Base-by-base conservation (phyloP, 345 rosid species). In the Brassica carinata region DNA sequence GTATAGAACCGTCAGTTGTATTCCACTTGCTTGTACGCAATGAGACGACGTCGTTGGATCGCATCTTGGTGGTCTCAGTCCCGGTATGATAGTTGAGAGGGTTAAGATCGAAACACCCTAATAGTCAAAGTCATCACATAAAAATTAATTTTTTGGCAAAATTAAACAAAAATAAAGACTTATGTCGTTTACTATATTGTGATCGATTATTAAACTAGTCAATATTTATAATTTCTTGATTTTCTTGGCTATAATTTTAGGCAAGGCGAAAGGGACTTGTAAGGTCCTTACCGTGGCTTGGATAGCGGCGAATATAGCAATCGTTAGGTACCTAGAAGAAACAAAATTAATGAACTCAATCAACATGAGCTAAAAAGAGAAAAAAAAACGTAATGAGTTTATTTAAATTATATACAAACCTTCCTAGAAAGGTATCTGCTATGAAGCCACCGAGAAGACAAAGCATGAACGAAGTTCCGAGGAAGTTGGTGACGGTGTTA, bases 391-490 rank as follows among this genome's bases (percentile, higher is more conserved):
- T 15, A 66, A 34, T 64, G 65, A 51, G 1, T 33, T 43, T 75
- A 2, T 13, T 31, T 30, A 65, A 31, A 48, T 31, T 9, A 31
- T 48, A 51, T 0, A 57, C 81, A 66, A 33, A 92, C 97, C 99
- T 89, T 82, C 99, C 99, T 5, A 96, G 98, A 77, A 89, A 96
- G 40, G 99, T 89, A 74, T 96, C 99, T 0, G 98, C 99, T 2
- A 96, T 59, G 71, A 96, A 96, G 57, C 99, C 99, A 68, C 99
- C 98, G 10, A 93, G 88, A 69, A 96, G 87, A 77, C 98, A 91
- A 33, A 96, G 89, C 98, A 96, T 90, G 88, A 96, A 96, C 53
- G 99, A 90, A 59, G 97, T 93, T 77, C 99, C 99, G 0, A 93
- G 77, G 88, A 96, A 96, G 83, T 96, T 91, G 72, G 99, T 96